Evolutionary conservation across 257 asterid genomes (phyloP).

Genomic region (Catharanthus roseus): DNA sequence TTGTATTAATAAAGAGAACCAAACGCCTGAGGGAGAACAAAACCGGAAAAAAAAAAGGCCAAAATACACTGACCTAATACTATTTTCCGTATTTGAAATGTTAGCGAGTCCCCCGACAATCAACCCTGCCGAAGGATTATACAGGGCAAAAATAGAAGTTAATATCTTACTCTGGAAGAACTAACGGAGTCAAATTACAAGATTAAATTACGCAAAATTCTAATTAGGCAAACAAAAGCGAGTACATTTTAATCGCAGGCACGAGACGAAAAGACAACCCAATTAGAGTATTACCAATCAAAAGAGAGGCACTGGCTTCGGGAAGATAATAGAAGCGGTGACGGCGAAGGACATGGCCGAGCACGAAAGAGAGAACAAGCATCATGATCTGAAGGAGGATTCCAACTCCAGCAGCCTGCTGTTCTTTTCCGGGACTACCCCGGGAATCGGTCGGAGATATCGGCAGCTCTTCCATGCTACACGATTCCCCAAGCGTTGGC

Average conservation of each 20-base stretch:
- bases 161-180: neutral
- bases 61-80: conserved; percentile 52
- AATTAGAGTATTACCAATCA: conserved; percentile 52
- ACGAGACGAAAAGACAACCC: neutral
- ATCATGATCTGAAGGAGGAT: conserved; percentile 99
- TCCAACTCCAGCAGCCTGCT: conserved; percentile 98
- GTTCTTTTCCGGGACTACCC: conserved; percentile 78
- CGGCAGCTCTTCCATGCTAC: conserved; percentile 58
- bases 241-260: neutral
- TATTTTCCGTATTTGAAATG: conserved; percentile 77
- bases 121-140: conserved; percentile 45
- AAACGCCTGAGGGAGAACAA: no score
- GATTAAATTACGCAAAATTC: neutral
- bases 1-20: neutral
- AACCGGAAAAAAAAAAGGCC: neutral
- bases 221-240: neutral
- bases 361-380: conserved; percentile 94
- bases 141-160: neutral
- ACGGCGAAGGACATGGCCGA: conserved; percentile 97
- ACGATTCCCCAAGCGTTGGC: neutral
- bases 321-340: conserved; percentile 92
- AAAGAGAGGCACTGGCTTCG: conserved; percentile 99
- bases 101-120: conserved; percentile 90
- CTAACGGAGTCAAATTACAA: neutral
- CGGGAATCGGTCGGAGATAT: conserved; percentile 83